Conservation (phyloP, 73 alveolate genomes). For the Paramecium caudatum region DNA sequence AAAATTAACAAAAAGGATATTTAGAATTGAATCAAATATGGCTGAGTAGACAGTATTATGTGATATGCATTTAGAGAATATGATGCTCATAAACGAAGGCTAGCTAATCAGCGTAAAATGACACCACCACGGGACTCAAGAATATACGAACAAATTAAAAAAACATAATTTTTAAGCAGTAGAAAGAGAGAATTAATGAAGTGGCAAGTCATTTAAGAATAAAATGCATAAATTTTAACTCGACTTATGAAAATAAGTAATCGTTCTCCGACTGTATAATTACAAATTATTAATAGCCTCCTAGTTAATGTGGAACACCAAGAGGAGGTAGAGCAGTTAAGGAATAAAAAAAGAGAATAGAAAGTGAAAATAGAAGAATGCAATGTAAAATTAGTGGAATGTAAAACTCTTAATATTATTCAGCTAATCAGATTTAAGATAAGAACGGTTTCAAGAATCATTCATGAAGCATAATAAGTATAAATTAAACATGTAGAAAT, state of each 20-base stretch:
- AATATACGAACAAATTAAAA: conserved; percentile 1
- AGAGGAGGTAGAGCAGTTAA: conserved; percentile 31
- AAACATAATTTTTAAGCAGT: conserved; percentile 1
- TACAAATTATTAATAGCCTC: not conserved
- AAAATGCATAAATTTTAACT: not conserved
- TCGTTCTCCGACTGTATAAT: conserved; percentile 13
- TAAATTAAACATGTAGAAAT: not conserved
- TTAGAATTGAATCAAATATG: conserved; percentile 18
- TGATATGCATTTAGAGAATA: not conserved
- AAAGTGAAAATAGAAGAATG: conserved; percentile 7
- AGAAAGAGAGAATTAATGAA: conserved; percentile 32
- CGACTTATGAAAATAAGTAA: not conserved
- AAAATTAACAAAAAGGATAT: not conserved
- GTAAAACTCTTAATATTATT: not conserved
- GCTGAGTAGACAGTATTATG: conserved; percentile 2
- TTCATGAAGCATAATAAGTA: conserved; percentile 18
- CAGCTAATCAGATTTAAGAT: conserved; percentile 7
- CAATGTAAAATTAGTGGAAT: conserved; percentile 9
- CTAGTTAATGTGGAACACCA: conserved; percentile 35
- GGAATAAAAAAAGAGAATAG: not conserved
- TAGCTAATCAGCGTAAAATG: not conserved
- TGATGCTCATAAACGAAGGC: not conserved
- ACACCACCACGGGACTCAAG: conserved; percentile 42
- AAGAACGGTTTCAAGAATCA: conserved; percentile 24
- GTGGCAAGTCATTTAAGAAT: conserved; percentile 25